Conservation (phyloP, 495 filamentous ascomycete species). For the Trichoderma asperelloides region DNA sequence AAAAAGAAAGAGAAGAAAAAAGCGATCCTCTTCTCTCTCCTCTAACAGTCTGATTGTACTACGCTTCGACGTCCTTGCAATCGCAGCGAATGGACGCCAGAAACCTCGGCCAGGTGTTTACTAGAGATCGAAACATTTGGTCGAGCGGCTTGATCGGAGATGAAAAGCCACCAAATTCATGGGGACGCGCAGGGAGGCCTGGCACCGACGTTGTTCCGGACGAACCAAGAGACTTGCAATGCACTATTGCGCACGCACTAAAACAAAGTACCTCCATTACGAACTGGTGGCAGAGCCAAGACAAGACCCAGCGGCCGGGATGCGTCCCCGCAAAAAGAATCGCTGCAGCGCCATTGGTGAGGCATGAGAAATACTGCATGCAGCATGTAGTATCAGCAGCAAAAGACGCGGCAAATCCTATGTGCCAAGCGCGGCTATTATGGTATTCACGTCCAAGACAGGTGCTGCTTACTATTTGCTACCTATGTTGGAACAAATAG, state of each 20-base stretch:
- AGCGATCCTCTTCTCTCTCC: not conserved
- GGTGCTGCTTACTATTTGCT: too few species aligned
- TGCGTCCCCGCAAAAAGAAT: not conserved
- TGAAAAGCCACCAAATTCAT: not conserved
- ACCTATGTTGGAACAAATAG: too few species aligned
- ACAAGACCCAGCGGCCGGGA: not conserved
- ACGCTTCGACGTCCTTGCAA: not conserved
- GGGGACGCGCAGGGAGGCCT: conserved; percentile 2
- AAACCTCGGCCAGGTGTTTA: conserved; percentile 1
- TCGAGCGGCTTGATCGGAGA: conserved; percentile 1
- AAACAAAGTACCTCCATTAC: not conserved
- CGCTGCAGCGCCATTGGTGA: not conserved
- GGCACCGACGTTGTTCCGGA: conserved; percentile 2
- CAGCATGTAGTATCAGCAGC: too few species aligned
- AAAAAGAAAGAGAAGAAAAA: not conserved
- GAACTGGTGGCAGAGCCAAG: not conserved
- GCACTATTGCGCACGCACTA: not conserved
- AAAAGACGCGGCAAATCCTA: too few species aligned
- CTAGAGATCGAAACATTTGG: not conserved
- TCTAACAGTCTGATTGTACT: not conserved
- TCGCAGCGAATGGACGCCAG: not conserved
- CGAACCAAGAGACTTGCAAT: not conserved
- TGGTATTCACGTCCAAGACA: too few species aligned
- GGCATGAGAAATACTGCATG: too few species aligned
- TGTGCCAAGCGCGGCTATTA: too few species aligned